phyloP scores from a whole-genome alignment of 192 early-diverging fungal species.

The Linnemannia elongata region DNA sequence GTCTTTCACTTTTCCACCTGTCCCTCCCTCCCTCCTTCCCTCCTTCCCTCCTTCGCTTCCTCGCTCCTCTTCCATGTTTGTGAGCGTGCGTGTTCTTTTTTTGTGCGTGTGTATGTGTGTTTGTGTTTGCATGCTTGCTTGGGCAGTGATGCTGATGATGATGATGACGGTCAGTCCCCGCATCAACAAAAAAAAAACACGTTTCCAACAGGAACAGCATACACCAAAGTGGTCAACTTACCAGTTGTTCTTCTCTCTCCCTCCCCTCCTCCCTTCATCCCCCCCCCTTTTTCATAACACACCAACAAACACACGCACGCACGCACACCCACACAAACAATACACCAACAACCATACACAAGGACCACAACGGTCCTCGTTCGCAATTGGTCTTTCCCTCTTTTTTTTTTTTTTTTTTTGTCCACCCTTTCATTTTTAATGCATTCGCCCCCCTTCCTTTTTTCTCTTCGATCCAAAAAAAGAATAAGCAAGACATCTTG shows the following conservation, averaged over 20 bases:
- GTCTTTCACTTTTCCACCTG: neutral
- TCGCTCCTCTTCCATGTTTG: neutral
- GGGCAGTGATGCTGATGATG: neutral
- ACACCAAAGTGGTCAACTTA: neutral
- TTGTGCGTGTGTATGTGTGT: neutral
- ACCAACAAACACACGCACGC: neutral
- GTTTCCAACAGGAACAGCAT: neutral
- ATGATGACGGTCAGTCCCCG: neutral
- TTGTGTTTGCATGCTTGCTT: neutral
- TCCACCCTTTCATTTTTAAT: neutral
- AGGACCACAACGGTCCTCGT: slow-evolving; percentile 1
- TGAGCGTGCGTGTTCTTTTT: neutral
- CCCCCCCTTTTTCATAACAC: neutral
- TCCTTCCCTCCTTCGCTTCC: neutral
- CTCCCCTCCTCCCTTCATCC: neutral
- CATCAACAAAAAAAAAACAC: neutral
- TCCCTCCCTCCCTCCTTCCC: neutral
- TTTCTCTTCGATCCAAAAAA: neutral
- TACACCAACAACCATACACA: neutral
- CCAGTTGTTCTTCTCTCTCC: neutral
- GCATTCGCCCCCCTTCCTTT: neutral
- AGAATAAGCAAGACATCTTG: neutral
- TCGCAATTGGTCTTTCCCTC: neutral
- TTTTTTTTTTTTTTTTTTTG: neutral
- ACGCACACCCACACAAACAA: neutral